Conservation (phyloP, 345 rosid species). For the Isatis tinctoria region DNA sequence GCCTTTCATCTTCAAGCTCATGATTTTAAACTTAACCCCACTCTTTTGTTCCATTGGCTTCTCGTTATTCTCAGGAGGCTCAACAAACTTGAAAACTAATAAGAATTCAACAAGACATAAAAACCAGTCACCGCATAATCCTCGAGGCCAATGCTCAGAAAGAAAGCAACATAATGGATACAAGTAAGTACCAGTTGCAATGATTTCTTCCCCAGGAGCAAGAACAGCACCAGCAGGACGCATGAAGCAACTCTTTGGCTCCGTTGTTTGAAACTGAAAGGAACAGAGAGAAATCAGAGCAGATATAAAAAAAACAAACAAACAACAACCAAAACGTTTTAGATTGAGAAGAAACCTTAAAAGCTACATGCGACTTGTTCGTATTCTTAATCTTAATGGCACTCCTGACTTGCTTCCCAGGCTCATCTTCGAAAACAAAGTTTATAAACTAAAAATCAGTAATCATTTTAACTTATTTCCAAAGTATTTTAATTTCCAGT, state of each 20-base stretch:
- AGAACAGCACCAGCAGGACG: constrained; percentile 94
- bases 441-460: not conserved
- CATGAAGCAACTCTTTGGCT: constrained; percentile 98
- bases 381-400: constrained; percentile 90
- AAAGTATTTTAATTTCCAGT: not conserved
- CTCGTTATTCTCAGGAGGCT: constrained; percentile 84
- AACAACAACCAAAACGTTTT: not conserved
- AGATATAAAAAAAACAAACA: not conserved
- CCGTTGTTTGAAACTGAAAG: constrained; percentile 89
- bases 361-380: constrained; percentile 86
- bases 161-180: not conserved
- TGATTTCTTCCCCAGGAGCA: constrained; percentile 74
- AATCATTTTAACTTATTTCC: too few species aligned
- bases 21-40: constrained; percentile 79
- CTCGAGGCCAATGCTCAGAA: not conserved
- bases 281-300: not conserved
- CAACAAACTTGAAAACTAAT: constrained; percentile 92
- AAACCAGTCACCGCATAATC: constrained; percentile 1
- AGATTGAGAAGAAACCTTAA: constrained; percentile 54
- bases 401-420: constrained; percentile 94
- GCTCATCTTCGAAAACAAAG: constrained; percentile 59
- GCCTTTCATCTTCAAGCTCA: constrained; percentile 86
- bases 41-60: constrained; percentile 75
- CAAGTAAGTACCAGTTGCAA: constrained; percentile 69
- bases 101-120: not conserved